phyloP scores from a whole-genome alignment of 805 yeast genomes.

The Danielozyma ontarioensis region DNA sequence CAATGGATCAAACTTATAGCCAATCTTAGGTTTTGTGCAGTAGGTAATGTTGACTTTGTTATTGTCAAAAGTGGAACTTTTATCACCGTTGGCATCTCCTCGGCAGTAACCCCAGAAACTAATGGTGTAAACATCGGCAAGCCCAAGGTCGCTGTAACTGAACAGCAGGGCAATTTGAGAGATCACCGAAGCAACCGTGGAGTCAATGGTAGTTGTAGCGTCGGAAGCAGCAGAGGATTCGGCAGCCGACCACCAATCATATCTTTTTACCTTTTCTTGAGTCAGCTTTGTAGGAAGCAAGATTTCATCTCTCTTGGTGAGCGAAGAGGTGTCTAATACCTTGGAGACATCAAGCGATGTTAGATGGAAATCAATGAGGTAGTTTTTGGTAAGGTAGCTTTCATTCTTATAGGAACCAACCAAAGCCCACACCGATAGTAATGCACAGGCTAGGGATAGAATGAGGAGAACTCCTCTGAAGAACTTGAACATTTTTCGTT shows the following conservation, averaged over 20 bases:
- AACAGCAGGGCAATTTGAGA: constrained; percentile 14
- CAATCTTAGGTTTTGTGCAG: constrained; percentile 12
- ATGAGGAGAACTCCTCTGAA: constrained; percentile 29
- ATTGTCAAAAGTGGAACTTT: constrained; percentile 21
- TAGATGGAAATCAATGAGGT: constrained; percentile 32
- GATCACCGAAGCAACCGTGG: constrained; percentile 10
- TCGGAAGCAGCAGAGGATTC: constrained; percentile 1
- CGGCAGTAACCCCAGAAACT: constrained; percentile 42
- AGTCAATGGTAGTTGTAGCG: background rate
- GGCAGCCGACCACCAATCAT: background rate
- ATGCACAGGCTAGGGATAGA: constrained; percentile 24
- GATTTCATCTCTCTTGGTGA: constrained; percentile 9
- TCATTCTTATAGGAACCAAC: constrained; percentile 35
- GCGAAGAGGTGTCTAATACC: constrained; percentile 15
- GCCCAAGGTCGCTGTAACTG: constrained; percentile 28
- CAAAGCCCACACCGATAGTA: constrained; percentile 31
- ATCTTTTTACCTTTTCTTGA: background rate
- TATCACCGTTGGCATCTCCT: constrained; percentile 17
- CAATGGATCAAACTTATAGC: constrained; percentile 13
- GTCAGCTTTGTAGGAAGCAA: background rate
- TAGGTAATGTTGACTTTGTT: constrained; percentile 16
- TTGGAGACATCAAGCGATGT: constrained; percentile 26
- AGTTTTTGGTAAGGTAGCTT: constrained; percentile 27
- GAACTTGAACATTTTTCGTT: constrained; percentile 29
- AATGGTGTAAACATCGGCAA: constrained; percentile 35